phyloP scores from a whole-genome alignment of 257 asterid genomes.

The Salvia miltiorrhiza region DNA sequence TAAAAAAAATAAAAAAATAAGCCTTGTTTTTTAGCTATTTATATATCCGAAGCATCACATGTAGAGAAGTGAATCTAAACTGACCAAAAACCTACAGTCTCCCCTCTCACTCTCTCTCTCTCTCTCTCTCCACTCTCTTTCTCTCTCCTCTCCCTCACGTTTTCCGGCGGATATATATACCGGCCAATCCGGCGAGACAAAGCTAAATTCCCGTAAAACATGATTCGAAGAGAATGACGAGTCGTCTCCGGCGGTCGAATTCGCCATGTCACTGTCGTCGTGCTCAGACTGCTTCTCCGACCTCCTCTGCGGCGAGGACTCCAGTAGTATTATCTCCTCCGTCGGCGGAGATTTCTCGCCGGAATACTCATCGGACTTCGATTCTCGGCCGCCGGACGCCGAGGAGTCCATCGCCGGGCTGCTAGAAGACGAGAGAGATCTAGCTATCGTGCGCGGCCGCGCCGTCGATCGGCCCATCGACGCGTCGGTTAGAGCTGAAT shows the following conservation, averaged over 20 bases:
- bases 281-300: conserved; percentile 85
- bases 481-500: conserved; percentile 57
- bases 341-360: conserved; percentile 38
- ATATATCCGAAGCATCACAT: conserved; percentile 43
- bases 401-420: conserved; percentile 71
- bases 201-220: conserved; percentile 11
- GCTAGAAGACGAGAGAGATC: conserved; percentile 62
- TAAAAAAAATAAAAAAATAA: background rate
- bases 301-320: conserved; percentile 82
- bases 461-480: conserved; percentile 47
- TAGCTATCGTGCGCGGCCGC: conserved; percentile 28
- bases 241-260: conserved; percentile 20
- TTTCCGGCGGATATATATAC: conserved; percentile 37
- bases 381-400: conserved; percentile 35
- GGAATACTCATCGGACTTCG: conserved; percentile 66
- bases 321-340: conserved; percentile 43
- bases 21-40: conserved; percentile 38
- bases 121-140: background rate
- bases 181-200: conserved; percentile 35
- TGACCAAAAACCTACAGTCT: conserved; percentile 38
- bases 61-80: conserved; percentile 32
- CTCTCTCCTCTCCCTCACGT: conserved; percentile 10
- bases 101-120: conserved; percentile 1
- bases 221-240: conserved; percentile 50
- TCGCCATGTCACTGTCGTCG: conserved; percentile 72